Base-by-base conservation (phyloP, 495 filamentous ascomycete genomes). In the Penicillium turbatum region DNA sequence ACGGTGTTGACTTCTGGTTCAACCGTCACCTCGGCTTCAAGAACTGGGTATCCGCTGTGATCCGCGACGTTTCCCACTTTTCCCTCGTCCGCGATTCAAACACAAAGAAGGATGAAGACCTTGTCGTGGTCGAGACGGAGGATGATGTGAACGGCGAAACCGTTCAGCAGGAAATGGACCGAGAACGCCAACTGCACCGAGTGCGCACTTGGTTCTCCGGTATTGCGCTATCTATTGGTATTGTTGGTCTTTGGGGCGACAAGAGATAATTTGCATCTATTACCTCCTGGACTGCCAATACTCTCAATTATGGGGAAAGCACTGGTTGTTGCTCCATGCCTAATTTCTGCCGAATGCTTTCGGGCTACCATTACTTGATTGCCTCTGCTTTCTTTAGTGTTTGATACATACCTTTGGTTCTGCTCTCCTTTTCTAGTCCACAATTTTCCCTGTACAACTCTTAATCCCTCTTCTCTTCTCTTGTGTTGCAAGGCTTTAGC, bases 211-310 rank as follows among this genome's bases (percentile, higher is more conserved):
- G 68, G 10, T 66, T 92, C 26, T 77, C 80, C 24, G 86, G 85
- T 2, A 11, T 86, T 49, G 89, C 81, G 0, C 86, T 95, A 63
- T 63, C 80, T 31, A 85, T 95, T 75, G 83, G 82, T 4, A 81
- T 95, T 36, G 78, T 96, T 19, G 91, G 91, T 1, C 80, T 95
- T 56, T 96, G 91, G 91, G 91, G 91, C 1, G 91, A 96, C 76
- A 86, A 86, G 46, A 55, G 54, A 29, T 66, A 39, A 66, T 43
- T 10, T n/a, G 12, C 36, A 7, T 27, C 6, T n/a, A 15, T 12
- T 15, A 9, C 10, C 37, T 31, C n/a, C 17, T 24, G 8, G 7
- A 10, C 2, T 8, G 8, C 19, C n/a, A 24, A 9, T 3, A 30
- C 3, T 11, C 26, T n/a, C 36, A 9, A 46, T 44, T 30, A 30